These are phyloP conservation scores for Picea engelmannii DNA, from an alignment of 83 land plant genomes.

Conservation along the genomic window DNA sequence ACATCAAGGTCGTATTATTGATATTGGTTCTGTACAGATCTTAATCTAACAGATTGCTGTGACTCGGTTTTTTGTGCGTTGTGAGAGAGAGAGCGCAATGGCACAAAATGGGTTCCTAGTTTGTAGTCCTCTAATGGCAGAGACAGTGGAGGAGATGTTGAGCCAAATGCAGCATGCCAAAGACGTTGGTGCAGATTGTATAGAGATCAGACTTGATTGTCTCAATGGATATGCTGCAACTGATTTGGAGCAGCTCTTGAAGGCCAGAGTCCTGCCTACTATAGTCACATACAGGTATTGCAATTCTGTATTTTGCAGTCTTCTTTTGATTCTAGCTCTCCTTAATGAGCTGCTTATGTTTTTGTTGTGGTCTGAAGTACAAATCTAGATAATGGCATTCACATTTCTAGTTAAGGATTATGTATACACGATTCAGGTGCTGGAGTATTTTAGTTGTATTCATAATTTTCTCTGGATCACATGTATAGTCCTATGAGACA, in stretches of 20 bases:
- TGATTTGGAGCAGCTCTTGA: conserved; percentile 28
- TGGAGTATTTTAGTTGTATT: too few relatives aligned
- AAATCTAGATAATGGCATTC: too few relatives aligned
- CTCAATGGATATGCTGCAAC: conserved; percentile 28
- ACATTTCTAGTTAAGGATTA: too few relatives aligned
- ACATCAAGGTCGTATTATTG: too few relatives aligned
- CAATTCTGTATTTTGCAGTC: neutral
- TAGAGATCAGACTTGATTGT: conserved; percentile 48
- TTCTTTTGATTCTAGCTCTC: too few relatives aligned
- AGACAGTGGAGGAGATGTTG: conserved; percentile 44
- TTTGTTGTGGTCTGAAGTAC: too few relatives aligned
- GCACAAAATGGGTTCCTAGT: conserved; percentile 15
- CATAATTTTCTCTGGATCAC: too few relatives aligned
- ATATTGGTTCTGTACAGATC: too few relatives aligned
- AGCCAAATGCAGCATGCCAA: conserved; percentile 30
- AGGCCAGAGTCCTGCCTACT: conserved; percentile 28
- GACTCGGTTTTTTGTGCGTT: neutral
- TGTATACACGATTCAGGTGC: too few relatives aligned
- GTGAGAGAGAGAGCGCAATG: neutral
- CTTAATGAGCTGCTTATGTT: too few relatives aligned
- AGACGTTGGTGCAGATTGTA: conserved; percentile 44
- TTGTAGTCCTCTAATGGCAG: conserved; percentile 44
- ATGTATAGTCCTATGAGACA: too few relatives aligned
- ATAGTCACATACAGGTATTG: conserved; percentile 45
- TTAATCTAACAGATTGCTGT: too few relatives aligned